Evolutionary conservation across 768 basidiomycete genomes (phyloP).

Genomic region (Boletus edulis): DNA sequence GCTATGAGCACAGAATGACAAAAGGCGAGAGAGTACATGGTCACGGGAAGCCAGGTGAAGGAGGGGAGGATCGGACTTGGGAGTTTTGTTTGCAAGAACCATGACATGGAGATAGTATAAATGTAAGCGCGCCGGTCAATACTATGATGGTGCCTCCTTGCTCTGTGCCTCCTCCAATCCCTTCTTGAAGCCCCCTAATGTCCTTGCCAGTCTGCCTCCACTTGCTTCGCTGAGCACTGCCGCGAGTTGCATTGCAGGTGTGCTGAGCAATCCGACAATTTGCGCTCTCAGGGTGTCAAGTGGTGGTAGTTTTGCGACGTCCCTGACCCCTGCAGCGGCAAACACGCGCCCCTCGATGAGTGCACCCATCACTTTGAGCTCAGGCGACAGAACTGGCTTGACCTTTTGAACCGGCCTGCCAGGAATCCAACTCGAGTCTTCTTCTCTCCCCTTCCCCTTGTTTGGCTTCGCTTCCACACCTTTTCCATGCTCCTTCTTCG

Average conservation of each 20-base stretch:
- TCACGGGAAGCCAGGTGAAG: conserved; percentile 64
- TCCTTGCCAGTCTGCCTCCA: conserved; percentile 67
- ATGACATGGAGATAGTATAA: conserved; percentile 6
- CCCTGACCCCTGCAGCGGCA: conserved; percentile 52
- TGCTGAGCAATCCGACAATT: conserved; percentile 79
- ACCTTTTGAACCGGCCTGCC: conserved; percentile 65
- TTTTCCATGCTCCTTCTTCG: conserved; percentile 42
- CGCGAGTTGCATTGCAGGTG: conserved; percentile 71
- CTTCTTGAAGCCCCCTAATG: conserved; percentile 71
- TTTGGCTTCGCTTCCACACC: conserved; percentile 42
- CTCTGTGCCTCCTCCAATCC: conserved; percentile 53
- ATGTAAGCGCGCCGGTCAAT: conserved; percentile 7
- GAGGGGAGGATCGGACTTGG: conserved; percentile 84
- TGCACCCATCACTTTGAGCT: conserved; percentile 73
- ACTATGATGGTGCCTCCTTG: conserved; percentile 21
- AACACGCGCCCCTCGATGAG: conserved; percentile 76
- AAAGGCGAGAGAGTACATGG: conserved; percentile 77
- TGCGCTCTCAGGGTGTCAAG: conserved; percentile 77
- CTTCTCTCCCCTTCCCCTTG: conserved; percentile 49
- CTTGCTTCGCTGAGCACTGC: conserved; percentile 66
- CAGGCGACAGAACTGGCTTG: conserved; percentile 55
- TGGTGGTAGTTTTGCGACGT: conserved; percentile 72
- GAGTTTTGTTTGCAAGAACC: conserved; percentile 61
- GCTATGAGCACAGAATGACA: conserved; percentile 94
- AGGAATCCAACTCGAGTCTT: conserved; percentile 60